Conservation (phyloP, 2,329 filamentous ascomycete genomes). For the Teratosphaeria destructans region DNA sequence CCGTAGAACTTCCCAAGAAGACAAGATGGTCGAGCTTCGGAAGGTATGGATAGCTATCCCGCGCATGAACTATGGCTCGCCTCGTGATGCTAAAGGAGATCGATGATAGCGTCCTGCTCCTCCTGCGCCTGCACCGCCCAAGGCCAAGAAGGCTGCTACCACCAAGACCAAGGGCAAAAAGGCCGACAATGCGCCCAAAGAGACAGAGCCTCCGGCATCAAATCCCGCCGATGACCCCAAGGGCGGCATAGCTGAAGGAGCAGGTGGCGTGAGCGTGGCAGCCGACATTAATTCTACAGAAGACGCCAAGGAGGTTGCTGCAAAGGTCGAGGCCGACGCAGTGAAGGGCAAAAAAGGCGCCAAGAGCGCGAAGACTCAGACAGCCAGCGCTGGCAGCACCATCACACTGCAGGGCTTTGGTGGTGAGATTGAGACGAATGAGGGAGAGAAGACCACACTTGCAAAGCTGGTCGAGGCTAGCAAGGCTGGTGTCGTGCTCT, state of each 20-base stretch:
- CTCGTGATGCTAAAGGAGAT: neutral
- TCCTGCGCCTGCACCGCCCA: conserved; percentile 36
- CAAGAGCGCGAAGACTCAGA: conserved; percentile 9
- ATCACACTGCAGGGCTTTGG: conserved; percentile 47
- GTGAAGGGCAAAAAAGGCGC: conserved; percentile 11
- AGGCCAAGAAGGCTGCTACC: conserved; percentile 35
- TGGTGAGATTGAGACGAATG: conserved; percentile 71
- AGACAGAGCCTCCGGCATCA: conserved; percentile 3
- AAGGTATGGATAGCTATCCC: conserved; percentile 26
- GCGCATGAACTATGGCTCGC: neutral
- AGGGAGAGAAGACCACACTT: conserved; percentile 69
- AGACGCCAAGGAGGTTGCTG: conserved; percentile 6
- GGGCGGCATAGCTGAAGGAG: conserved; percentile 9
- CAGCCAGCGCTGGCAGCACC: conserved; percentile 39
- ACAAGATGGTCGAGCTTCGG: conserved; percentile 47
- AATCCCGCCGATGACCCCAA: conserved; percentile 9
- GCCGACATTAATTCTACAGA: conserved; percentile 6
- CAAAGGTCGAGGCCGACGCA: conserved; percentile 3
- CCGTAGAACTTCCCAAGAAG: neutral
- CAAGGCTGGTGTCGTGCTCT: conserved; percentile 76
- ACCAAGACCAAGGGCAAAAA: conserved; percentile 26
- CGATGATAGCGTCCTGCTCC: conserved; percentile 45
- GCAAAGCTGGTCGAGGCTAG: conserved; percentile 73
- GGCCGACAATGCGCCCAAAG: conserved; percentile 14
- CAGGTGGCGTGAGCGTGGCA: conserved; percentile 7